Evolutionary conservation across 805 yeast species (phyloP), one percentile per base, ranked within the genome.

Genomic region (Sugiyamaella marilandica): DNA sequence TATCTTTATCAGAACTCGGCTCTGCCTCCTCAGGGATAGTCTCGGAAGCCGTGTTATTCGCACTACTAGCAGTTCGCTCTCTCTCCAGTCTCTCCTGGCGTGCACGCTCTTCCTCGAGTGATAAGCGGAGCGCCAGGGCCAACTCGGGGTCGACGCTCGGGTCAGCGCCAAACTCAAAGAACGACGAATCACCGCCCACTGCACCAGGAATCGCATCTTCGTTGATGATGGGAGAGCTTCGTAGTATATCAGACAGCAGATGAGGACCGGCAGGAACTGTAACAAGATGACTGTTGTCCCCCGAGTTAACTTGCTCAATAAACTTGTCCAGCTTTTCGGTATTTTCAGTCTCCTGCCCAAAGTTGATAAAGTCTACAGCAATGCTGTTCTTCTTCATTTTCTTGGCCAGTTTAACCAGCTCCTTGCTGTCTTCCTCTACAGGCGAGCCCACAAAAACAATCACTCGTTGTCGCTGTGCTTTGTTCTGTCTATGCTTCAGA

Each of bases 111-210:
- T 94, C 99, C 66, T 94, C 98, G 64, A 94, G 76, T 0, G 98
- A 92, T 69, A 94, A 76, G 66, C 98, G 83, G 64, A 94, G 79
- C 0, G 98, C 99, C 76, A 94, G 77, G 0, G 98, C 99, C 66
- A 94, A 80, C 70, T 94, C 99, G 32, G 98, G 98, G 64, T 94
- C 99, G 82, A 89, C 85, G 59, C 83, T 83, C 32, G 96, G 92
- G 70, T 92, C 98, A 37, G 80, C 81, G 21, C 45, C 49, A 64
- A 84, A 77, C 53, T 83, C 88, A 70, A 81, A 82, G 50, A 45
- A 32, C 18, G 55, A 58, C 7, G 49, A 32, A 26, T 49, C 56
- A 47, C 74, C 78, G 54, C 74, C 77, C 47, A 62, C 69, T 31
- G 57, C 64, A 11, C 70, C 71, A n/a, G 67, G 74, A 1, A 73